Conservation (phyloP, 495 filamentous ascomycete species). For the Astrothelium macrocarpum region DNA sequence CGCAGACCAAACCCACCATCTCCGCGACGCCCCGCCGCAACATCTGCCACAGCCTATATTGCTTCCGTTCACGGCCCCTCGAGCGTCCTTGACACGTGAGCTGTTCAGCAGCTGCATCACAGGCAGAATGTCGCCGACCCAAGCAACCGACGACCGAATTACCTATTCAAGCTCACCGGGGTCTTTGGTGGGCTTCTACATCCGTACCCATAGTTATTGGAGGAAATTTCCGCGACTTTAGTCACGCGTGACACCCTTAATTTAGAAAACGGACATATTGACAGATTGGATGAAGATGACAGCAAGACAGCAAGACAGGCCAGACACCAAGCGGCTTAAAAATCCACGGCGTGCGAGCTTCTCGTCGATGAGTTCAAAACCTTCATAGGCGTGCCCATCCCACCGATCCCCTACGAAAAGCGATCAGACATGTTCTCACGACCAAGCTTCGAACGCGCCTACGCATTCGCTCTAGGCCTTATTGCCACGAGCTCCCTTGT, state of each 20-base stretch:
- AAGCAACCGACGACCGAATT: too few species aligned
- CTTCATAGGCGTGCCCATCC: neutral
- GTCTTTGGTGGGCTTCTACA: too few species aligned
- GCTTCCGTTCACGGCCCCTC: too few species aligned
- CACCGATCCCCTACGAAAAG: conserved; percentile 7
- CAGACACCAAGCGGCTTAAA: neutral
- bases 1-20: too few species aligned
- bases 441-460: conserved; percentile 27
- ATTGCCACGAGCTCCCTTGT: conserved; percentile 35
- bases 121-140: too few species aligned
- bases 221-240: neutral
- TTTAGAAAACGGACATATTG: neutral
- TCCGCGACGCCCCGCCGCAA: too few species aligned
- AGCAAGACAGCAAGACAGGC: neutral
- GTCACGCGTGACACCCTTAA: neutral
- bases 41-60: too few species aligned
- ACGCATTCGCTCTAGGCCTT: conserved; percentile 34
- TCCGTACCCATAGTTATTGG: neutral
- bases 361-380: neutral
- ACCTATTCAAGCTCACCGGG: too few species aligned
- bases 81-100: too few species aligned
- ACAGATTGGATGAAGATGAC: neutral
- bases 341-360: neutral
- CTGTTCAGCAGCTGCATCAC: too few species aligned
- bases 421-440: conserved; percentile 33